Evolutionary conservation across 2,329 filamentous ascomycete species (phyloP).

Genomic region (Monilinia fructigena): DNA sequence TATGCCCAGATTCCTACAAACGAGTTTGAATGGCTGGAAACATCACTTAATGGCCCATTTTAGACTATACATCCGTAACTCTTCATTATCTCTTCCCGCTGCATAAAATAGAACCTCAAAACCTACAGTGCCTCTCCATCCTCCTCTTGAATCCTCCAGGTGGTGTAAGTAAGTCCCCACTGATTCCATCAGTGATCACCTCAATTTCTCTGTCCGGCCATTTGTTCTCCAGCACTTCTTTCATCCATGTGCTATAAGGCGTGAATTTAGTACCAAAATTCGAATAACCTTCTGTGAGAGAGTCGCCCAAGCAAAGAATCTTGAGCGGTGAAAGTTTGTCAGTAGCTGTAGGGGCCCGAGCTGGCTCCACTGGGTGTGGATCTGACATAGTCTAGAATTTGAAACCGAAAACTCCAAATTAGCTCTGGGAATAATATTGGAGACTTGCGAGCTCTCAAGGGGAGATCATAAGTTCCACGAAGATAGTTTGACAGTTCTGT

Average conservation of each 20-base stretch:
- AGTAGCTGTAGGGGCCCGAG: not conserved
- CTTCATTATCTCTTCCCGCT: not conserved
- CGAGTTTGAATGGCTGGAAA: not conserved
- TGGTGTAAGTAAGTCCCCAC: constrained; percentile 30
- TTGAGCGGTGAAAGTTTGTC: constrained; percentile 27
- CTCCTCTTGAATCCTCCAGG: constrained; percentile 24
- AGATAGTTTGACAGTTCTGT: not conserved
- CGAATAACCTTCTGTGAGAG: constrained; percentile 57
- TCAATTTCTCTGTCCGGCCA: constrained; percentile 41
- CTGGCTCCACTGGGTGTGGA: not conserved
- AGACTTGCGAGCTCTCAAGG: not conserved
- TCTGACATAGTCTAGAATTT: not conserved
- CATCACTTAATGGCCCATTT: not conserved
- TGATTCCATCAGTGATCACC: constrained; percentile 30
- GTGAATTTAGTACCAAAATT: constrained; percentile 46
- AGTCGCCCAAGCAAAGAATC: constrained; percentile 35
- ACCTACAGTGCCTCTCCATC: constrained; percentile 29
- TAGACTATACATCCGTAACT: not conserved
- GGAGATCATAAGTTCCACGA: not conserved
- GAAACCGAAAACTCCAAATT: too few relatives aligned
- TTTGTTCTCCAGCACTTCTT: constrained; percentile 46
- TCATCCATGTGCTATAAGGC: constrained; percentile 55
- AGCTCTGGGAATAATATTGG: not conserved
- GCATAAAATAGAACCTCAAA: not conserved
- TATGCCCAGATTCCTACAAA: not conserved